Percentiles rank a stretch among this genome's conserved stretches.
Evolutionary conservation across 2,329 filamentous ascomycete species (phyloP).

Genomic region (Diaporthe vexans): DNA sequence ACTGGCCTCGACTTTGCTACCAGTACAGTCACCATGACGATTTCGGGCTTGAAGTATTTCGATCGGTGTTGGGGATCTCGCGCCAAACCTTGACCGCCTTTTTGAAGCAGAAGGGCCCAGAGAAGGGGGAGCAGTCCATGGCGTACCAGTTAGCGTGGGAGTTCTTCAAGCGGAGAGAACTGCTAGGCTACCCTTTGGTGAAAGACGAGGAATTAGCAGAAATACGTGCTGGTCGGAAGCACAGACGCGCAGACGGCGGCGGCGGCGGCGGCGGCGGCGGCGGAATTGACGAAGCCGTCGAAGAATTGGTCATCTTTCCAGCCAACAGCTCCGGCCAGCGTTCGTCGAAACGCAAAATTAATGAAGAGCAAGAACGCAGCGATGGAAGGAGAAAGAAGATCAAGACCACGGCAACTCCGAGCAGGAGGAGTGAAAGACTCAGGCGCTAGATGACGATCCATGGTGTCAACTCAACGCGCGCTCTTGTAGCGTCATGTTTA

Average conservation of each 20-base stretch:
- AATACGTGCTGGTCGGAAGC: background rate
- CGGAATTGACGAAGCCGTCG: background rate
- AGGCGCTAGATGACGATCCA: background rate
- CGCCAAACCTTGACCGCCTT: background rate
- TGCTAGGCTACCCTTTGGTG: background rate
- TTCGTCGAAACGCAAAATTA: background rate
- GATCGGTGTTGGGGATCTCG: background rate
- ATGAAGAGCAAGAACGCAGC: background rate
- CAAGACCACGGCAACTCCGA: background rate
- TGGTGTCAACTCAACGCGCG: background rate
- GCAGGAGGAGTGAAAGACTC: background rate
- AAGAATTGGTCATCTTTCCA: background rate
- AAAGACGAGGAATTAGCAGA: background rate
- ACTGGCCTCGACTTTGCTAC: background rate
- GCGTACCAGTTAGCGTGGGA: constrained; percentile 33
- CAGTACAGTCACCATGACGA: background rate
- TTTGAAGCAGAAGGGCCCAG: constrained; percentile 12
- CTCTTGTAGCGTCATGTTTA: too few relatives aligned
- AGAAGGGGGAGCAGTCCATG: background rate
- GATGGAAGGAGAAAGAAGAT: too few relatives aligned
- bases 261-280: too few relatives aligned
- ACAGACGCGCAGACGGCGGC: background rate
- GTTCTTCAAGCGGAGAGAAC: constrained; percentile 25
- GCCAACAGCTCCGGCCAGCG: background rate
- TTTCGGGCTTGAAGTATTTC: background rate